These are phyloP conservation scores for Amanita brunnescens DNA, from an alignment of 768 basidiomycete genomes.

Conservation along the genomic window DNA sequence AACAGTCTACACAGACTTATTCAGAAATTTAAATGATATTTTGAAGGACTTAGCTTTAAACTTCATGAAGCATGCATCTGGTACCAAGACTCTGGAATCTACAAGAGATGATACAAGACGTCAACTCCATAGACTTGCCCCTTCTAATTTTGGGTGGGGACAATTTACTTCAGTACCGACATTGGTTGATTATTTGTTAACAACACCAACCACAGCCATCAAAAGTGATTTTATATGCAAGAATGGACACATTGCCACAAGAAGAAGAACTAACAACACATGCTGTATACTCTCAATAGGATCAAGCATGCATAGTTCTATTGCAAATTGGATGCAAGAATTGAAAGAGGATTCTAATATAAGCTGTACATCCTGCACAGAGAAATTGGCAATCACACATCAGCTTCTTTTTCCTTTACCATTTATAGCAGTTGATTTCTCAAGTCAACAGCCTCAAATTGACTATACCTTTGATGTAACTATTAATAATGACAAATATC, in stretches of 20 bases:
- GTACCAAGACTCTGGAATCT: too few species aligned
- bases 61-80: too few species aligned
- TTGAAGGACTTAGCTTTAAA: too few species aligned
- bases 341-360: background rate
- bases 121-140: too few species aligned
- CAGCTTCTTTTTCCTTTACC: background rate
- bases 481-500: background rate
- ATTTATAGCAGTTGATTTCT: background rate
- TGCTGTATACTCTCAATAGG: background rate
- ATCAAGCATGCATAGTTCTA: background rate
- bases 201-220: background rate
- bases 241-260: background rate
- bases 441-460: background rate
- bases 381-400: background rate
- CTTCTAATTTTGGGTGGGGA: too few species aligned
- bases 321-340: background rate
- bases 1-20: too few species aligned
- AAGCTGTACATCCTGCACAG: background rate
- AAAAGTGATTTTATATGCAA: background rate
- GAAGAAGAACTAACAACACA: background rate
- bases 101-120: too few species aligned
- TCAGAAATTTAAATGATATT: too few species aligned
- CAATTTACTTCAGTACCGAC: too few species aligned
- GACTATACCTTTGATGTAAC: background rate
- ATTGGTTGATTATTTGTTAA: slow-evolving; percentile 14